Evolutionary conservation across 371 early-diverging fungal genomes (phyloP).

Genomic region (Mucor sp.): DNA sequence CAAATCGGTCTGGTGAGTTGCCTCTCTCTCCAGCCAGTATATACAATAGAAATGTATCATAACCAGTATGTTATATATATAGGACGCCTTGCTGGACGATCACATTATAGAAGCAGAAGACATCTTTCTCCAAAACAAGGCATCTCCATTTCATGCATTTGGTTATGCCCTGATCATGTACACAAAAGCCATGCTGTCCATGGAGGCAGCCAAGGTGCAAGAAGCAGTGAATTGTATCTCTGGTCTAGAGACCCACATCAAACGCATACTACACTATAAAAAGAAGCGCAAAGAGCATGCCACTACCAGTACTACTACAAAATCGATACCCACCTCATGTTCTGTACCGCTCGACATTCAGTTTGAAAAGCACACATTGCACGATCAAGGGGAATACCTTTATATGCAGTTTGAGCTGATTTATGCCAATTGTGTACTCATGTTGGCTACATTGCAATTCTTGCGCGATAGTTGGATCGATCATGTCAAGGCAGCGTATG

Average conservation of each 20-base stretch:
- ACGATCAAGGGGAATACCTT: background rate
- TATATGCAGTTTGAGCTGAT: constrained; percentile 24
- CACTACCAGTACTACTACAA: too few relatives aligned
- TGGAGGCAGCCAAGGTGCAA: constrained; percentile 11
- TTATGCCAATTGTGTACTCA: constrained; percentile 28
- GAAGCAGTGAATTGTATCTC: constrained; percentile 6
- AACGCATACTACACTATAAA: background rate
- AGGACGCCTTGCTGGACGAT: constrained; percentile 36
- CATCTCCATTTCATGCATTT: constrained; percentile 36
- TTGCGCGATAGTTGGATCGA: constrained; percentile 33
- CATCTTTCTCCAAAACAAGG: constrained; percentile 14
- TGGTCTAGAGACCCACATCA: background rate
- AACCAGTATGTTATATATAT: background rate
- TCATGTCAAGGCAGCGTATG: constrained; percentile 34
- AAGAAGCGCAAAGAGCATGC: background rate
- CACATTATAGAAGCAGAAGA: constrained; percentile 23
- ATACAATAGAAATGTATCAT: too few relatives aligned
- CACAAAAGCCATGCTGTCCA: constrained; percentile 29
- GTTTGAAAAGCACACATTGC: background rate
- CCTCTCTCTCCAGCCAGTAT: background rate
- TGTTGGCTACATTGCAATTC: constrained; percentile 38
- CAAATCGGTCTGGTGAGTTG: constrained; percentile 20
- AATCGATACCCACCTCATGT: background rate
- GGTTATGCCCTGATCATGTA: constrained; percentile 32
- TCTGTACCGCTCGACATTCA: background rate